Conservation (phyloP, 208 protist genomes). For the Acanthamoeba culbertsoni region DNA sequence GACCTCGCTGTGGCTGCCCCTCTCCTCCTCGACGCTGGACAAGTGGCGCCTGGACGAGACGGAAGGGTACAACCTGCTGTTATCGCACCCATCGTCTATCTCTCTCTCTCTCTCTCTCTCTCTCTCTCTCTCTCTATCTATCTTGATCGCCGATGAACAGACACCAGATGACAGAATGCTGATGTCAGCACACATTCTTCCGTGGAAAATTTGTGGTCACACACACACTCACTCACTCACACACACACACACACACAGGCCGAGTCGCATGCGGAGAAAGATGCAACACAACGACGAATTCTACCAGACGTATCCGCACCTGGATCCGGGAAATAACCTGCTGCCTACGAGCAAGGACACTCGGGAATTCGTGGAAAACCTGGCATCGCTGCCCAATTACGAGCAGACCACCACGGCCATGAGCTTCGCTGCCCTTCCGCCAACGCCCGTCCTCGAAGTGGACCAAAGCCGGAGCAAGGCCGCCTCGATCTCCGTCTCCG, state of each 20-base stretch:
- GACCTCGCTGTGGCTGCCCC: slow-evolving; percentile 47
- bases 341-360: slow-evolving; percentile 19
- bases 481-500: too few species aligned
- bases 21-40: neutral
- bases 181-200: too few species aligned
- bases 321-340: slow-evolving; percentile 44
- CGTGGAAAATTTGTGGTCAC: too few species aligned
- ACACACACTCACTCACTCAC: too few species aligned
- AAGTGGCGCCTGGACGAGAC: slow-evolving; percentile 59
- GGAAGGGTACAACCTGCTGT: slow-evolving; percentile 27
- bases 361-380: neutral
- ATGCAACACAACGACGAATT: slow-evolving; percentile 31
- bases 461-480: too few species aligned
- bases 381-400: neutral
- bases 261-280: neutral
- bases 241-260: too few species aligned
- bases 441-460: neutral
- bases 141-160: too few species aligned
- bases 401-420: neutral
- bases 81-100: neutral
- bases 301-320: slow-evolving; percentile 28
- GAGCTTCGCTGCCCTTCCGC: neutral
- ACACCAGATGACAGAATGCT: too few species aligned
- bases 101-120: neutral
- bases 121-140: neutral